A percentile compares a stretch with the other conserved stretches of the same genome.
These are phyloP conservation scores for Ziziphus jujuba DNA, from an alignment of 306 rosid genomes.

Conservation along the genomic window DNA sequence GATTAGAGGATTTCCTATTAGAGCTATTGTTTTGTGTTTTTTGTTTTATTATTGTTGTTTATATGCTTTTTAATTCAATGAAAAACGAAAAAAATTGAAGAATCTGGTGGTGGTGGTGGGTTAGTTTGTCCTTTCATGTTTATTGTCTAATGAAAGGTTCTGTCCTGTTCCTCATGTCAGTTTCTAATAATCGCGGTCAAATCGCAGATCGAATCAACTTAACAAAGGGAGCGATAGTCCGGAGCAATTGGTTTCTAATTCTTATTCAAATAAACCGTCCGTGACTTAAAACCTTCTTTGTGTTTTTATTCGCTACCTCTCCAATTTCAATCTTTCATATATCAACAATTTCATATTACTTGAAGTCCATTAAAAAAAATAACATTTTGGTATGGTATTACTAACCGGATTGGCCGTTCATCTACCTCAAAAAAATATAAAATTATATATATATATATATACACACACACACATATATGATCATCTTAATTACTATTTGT, in stretches of 20 bases:
- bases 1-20: not conserved
- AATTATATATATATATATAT: too few species aligned
- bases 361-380: not conserved
- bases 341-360: not conserved
- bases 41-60: too few species aligned
- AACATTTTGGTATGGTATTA: not conserved
- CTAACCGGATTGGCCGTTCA: not conserved
- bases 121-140: conserved; percentile 32
- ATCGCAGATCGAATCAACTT: not conserved
- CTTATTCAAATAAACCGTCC: not conserved
- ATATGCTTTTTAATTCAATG: not conserved
- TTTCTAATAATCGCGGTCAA: conserved; percentile 28
- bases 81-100: not conserved
- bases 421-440: not conserved
- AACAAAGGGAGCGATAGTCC: not conserved
- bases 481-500: too few species aligned
- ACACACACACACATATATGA: too few species aligned
- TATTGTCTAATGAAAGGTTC: conserved; percentile 26
- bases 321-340: not conserved
- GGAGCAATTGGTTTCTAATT: not conserved
- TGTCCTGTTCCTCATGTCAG: conserved; percentile 27
- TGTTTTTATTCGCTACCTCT: not conserved
- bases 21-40: too few species aligned
- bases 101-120: not conserved
- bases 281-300: too few species aligned